A percentile compares a stretch with the other conserved stretches of the same genome.
Conservation (phyloP, 805 yeast genomes). For the Yamadazyma akitaensis region DNA sequence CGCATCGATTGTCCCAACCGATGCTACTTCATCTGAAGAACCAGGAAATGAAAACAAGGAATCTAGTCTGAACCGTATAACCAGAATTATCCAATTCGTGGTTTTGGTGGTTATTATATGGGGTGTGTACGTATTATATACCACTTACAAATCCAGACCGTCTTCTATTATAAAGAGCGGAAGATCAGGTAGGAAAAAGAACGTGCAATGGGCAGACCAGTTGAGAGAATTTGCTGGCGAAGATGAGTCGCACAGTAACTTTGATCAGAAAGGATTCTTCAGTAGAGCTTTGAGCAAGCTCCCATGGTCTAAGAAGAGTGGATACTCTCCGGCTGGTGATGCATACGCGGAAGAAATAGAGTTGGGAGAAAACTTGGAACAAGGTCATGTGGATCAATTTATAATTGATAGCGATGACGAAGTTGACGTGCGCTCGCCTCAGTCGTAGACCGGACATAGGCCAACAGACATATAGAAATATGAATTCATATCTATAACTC, state of each 20-base stretch:
- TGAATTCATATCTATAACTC: neutral
- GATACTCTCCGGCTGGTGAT: constrained; percentile 10
- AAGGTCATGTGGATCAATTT: constrained; percentile 34
- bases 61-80: constrained; percentile 18
- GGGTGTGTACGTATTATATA: constrained; percentile 39
- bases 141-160: constrained; percentile 36
- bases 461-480: neutral
- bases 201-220: constrained; percentile 49
- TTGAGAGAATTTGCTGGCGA: constrained; percentile 26
- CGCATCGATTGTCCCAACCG: neutral
- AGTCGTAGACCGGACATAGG: neutral
- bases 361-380: constrained; percentile 27
- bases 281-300: constrained; percentile 33
- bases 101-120: constrained; percentile 37
- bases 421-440: constrained; percentile 6
- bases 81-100: constrained; percentile 38
- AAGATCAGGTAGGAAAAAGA: constrained; percentile 35
- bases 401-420: constrained; percentile 52
- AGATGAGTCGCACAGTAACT: constrained; percentile 23
- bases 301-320: constrained; percentile 18
- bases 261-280: constrained; percentile 31
- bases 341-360: constrained; percentile 41
- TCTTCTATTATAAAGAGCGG: constrained; percentile 40
- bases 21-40: neutral
- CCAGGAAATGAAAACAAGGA: neutral